phyloP scores from a whole-genome alignment of 768 basidiomycete species.

The Boletus vinaceobasis region DNA sequence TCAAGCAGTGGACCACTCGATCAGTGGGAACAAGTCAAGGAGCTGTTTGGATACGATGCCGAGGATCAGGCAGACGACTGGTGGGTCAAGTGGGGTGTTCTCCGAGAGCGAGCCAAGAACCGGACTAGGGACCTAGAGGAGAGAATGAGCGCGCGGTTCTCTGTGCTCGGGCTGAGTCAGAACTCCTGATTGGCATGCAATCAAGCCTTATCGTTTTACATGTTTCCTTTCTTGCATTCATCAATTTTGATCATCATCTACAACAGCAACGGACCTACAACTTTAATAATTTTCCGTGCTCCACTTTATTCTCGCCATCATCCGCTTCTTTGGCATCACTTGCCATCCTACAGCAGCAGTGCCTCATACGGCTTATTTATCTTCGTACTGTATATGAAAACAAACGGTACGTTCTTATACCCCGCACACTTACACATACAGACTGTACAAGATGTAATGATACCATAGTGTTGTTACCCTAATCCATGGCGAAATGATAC shows the following conservation, averaged over 20 bases:
- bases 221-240: background rate
- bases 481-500: background rate
- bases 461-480: background rate
- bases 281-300: background rate
- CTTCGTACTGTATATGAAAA: background rate
- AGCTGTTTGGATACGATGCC: constrained; percentile 49
- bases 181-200: background rate
- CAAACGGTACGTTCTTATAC: background rate
- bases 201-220: background rate
- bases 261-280: background rate
- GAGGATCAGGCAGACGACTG: constrained; percentile 59
- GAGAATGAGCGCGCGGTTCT: constrained; percentile 9
- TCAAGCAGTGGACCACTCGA: constrained; percentile 16
- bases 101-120: constrained; percentile 37
- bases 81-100: constrained; percentile 58
- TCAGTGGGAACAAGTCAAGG: constrained; percentile 53
- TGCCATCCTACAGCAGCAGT: background rate
- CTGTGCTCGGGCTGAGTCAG: background rate
- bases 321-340: background rate
- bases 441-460: background rate
- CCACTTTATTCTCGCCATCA: background rate
- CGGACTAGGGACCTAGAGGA: constrained; percentile 19
- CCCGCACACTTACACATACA: background rate
- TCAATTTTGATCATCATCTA: background rate
- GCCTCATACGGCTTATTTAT: background rate